Conservation (phyloP, 768 basidiomycete genomes). For the Russula dissimulans region DNA sequence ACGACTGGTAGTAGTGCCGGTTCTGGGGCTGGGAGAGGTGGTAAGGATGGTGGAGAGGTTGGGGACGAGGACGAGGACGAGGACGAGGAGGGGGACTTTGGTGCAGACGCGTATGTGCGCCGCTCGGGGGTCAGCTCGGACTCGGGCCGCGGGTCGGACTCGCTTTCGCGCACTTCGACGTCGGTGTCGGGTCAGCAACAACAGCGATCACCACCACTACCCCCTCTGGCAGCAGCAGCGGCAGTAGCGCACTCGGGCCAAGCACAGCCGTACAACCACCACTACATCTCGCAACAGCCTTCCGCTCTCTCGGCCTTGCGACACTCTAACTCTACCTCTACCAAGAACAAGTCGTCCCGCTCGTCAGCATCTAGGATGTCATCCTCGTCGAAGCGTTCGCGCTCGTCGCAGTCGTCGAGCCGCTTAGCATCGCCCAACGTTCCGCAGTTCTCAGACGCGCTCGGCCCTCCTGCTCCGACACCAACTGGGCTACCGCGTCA, state of each 20-base stretch:
- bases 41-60: background rate
- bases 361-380: constrained; percentile 20
- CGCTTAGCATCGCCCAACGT: constrained; percentile 32
- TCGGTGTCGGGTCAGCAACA: constrained; percentile 25
- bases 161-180: constrained; percentile 51
- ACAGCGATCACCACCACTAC: too few relatives aligned
- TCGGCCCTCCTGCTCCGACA: constrained; percentile 3
- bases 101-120: constrained; percentile 44
- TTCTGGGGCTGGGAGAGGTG: too few relatives aligned
- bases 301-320: background rate
- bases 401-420: constrained; percentile 35
- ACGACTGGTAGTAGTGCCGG: too few relatives aligned
- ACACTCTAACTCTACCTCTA: background rate
- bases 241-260: background rate
- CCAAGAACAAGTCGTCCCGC: constrained; percentile 19
- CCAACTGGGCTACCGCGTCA: constrained; percentile 22
- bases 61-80: constrained; percentile 36
- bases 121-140: constrained; percentile 26
- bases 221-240: background rate
- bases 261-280: constrained; percentile 21
- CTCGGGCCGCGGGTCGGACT: constrained; percentile 40
- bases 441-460: constrained; percentile 25
- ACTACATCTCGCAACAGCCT: constrained; percentile 23
- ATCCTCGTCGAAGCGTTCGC: constrained; percentile 27
- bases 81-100: constrained; percentile 49